A percentile compares a stretch with the other conserved stretches of the same genome.
These are phyloP conservation scores for Zygoascus sp. DNA, from an alignment of 1,139 yeast genomes.

Conservation along the genomic window DNA sequence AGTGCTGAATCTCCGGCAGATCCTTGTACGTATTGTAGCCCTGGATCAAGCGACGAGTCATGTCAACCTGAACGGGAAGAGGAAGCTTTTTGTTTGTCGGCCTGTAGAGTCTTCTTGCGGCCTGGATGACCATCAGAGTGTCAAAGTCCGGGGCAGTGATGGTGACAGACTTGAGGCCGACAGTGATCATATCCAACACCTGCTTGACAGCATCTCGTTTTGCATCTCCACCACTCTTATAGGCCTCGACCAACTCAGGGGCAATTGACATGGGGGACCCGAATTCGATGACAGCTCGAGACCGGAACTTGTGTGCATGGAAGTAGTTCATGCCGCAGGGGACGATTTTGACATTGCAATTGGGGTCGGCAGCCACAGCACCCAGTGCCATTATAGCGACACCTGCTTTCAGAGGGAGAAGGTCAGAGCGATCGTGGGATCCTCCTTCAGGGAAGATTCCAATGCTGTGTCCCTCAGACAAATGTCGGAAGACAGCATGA, in stretches of 20 bases:
- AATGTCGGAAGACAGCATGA: conserved; percentile 73
- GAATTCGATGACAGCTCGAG: conserved; percentile 91
- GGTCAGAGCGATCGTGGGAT: conserved; percentile 87
- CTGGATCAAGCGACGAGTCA: conserved; percentile 76
- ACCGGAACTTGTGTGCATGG: conserved; percentile 91
- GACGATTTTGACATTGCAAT: conserved; percentile 73
- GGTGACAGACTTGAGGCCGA: conserved; percentile 81
- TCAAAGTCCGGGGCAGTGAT: conserved; percentile 92
- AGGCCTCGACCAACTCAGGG: conserved; percentile 57
- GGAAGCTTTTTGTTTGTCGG: conserved; percentile 72
- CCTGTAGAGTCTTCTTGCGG: conserved; percentile 84
- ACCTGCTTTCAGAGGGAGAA: conserved; percentile 91
- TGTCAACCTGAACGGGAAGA: conserved; percentile 76
- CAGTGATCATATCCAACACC: conserved; percentile 63
- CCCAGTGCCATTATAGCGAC: conserved; percentile 98
- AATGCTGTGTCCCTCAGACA: conserved; percentile 72
- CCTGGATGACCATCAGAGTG: conserved; percentile 86
- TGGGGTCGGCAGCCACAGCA: conserved; percentile 60
- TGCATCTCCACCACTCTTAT: conserved; percentile 53
- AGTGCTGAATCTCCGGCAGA: conserved; percentile 59
- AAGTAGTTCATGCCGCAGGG: conserved; percentile 98
- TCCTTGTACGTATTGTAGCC: conserved; percentile 75
- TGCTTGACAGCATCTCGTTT: conserved; percentile 66
- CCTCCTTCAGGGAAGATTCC: conserved; percentile 99
- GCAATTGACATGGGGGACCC: conserved; percentile 82